Evolutionary conservation across 2,329 filamentous ascomycete genomes (phyloP), one percentile per base, ranked within the genome.

Genomic region (Paecilomyces fulvus): DNA sequence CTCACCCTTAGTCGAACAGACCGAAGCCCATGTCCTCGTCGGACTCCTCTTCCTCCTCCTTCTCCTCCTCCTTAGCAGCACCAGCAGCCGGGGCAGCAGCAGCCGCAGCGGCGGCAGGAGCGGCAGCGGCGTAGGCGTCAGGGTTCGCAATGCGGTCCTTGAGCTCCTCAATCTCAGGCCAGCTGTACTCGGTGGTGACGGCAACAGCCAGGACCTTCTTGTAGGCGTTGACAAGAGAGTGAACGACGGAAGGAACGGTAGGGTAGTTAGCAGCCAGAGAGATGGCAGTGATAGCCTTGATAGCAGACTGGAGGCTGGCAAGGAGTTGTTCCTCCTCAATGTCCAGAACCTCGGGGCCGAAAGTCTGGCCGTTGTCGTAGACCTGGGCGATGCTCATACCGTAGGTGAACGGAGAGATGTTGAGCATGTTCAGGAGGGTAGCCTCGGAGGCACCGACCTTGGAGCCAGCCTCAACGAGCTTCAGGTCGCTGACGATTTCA

Each of bases 121-220:
- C 90, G 64, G 92, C 81, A 52, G 90, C 76, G 64, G 92, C 94
- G 77, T 97, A 99, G 56, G 90, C 90, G 56, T 99, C 94, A 67
- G 95, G 95, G 86, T 99, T 97, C 80, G 90, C 90, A 72, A 99
- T 96, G 77, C 94, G 91, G 82, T 99, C 94, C 89, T 99, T 99
- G 81, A 99, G 88, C 80, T 96, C 84, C 72, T 95, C 86, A 72
- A 99, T 96, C 79, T 90, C 90, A 70, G 92, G 86, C 92, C 94
- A 99, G 79, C 85, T 87, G 83, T 87, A 88, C 66, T 95, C 92
- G 69, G 90, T 96, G 79, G 86, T 84, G 71, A 99, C 77, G 70
- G 94, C 95, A 70, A 96, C 86, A 66, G 94, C 83, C 59, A 75
- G 64, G 67, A 97, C 81, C 75, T 96, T 96, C 91, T 99, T 99